phyloP scores from a whole-genome alignment of 192 early-diverging fungal genomes.

The Funneliformis geosporum region DNA sequence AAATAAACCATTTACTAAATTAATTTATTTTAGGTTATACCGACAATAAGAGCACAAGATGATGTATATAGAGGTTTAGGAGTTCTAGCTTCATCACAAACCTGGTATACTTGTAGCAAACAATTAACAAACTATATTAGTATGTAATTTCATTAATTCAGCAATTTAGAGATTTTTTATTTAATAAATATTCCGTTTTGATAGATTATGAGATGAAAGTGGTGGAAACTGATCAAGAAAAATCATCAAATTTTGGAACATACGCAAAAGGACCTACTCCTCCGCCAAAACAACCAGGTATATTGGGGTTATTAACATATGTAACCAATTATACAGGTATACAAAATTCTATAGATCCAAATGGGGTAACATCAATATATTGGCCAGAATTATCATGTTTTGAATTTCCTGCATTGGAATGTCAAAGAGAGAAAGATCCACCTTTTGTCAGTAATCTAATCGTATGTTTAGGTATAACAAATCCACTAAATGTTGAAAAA shows the following conservation, averaged over 20 bases:
- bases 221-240: not conserved
- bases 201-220: not conserved
- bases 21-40: not conserved
- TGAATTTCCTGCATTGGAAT: not conserved
- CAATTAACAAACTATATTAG: not conserved
- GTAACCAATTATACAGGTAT: not conserved
- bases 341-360: not conserved
- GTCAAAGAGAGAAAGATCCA: not conserved
- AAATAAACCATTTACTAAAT: not conserved
- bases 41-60: not conserved
- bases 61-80: not conserved
- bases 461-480: not conserved
- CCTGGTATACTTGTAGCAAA: constrained; percentile 12
- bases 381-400: not conserved
- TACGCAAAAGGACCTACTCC: not conserved
- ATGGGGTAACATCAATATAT: not conserved
- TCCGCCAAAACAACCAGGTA: not conserved
- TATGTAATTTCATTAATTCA: not conserved
- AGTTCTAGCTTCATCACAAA: not conserved
- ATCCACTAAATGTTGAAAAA: not conserved
- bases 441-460: not conserved
- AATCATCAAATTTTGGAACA: not conserved
- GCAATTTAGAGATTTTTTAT: not conserved
- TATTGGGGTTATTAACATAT: constrained; percentile 6
- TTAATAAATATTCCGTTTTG: not conserved